Evolutionary conservation across 2,329 filamentous ascomycete genomes (phyloP), one percentile per base, ranked within the genome.

Genomic region (Colletotrichum sojae): DNA sequence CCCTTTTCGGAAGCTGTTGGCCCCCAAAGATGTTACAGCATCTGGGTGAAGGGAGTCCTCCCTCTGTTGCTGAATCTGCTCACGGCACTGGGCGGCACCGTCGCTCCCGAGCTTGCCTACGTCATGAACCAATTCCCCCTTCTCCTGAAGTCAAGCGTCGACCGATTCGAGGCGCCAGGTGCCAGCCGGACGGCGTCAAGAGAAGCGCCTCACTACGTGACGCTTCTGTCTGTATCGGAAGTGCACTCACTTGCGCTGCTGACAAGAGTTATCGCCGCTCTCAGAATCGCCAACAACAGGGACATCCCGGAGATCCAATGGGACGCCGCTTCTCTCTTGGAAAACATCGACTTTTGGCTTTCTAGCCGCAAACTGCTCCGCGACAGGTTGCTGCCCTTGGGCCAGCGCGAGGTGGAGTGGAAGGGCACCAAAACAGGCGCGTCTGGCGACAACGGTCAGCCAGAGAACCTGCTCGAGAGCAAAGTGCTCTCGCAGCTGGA

Each of bases 81-180:
- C 20, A 90, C 92, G 68, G 90, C 93, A 12, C 89, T 99, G 18
- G 94, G 94, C 12, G 87, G 90, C 1, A 92, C 93, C 2, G 90
- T 97, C 54, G 95, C 94, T 0, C 89, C 91, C 0, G 96, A 99
- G 79, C 89, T 98, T 6, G 89, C 92, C 0, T 91, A 91, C 67
- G 97, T 98, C 77, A 86, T 99, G 31, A 97, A 97, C 76, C 92
- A 94, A 77, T 99, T 97, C 78, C 91, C 93, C 12, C 88, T 90
- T 54, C 90, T 98, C 67, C 86, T 99, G 10, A 81, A 83, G 49
- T 89, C 93, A 36, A 93, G 93, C 13, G 87, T 92, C 8, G 88
- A 90, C 58, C 88, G 92, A 1, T 90, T 98, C 71, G 91, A 93
- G 76, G 83, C 88, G 40, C 83, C 89, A 22, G 80, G 86, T 0